phyloP scores from a whole-genome alignment of 1,139 yeast species.

The Blastobotrys indianensis region DNA sequence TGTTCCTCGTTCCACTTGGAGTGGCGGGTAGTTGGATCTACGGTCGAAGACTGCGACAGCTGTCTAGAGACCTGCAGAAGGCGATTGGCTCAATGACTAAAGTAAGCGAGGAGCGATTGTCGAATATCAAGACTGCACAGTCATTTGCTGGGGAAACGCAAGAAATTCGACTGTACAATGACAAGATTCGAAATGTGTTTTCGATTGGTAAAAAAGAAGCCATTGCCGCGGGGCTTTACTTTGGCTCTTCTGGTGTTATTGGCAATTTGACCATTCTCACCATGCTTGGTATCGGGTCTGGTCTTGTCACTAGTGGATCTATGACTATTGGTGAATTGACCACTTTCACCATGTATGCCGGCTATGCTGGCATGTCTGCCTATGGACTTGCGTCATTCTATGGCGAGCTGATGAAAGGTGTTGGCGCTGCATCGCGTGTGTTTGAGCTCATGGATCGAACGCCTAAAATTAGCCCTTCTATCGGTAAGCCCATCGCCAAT shows the following conservation, averaged over 20 bases:
- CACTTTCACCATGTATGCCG: conserved; percentile 89
- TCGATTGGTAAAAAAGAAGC: conserved; percentile 76
- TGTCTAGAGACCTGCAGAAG: conserved; percentile 75
- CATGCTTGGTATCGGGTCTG: conserved; percentile 73
- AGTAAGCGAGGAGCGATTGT: conserved; percentile 86
- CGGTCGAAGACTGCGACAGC: conserved; percentile 70
- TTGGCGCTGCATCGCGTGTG: conserved; percentile 90
- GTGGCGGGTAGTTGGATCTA: conserved; percentile 67
- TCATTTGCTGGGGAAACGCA: conserved; percentile 79
- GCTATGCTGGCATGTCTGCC: conserved; percentile 84
- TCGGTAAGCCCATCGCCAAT: conserved; percentile 44
- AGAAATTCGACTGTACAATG: conserved; percentile 56
- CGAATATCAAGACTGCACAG: conserved; percentile 81
- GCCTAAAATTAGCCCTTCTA: conserved; percentile 59
- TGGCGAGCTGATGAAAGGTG: conserved; percentile 92
- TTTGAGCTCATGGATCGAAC: conserved; percentile 79
- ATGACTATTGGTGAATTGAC: conserved; percentile 85
- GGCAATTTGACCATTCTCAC: conserved; percentile 78
- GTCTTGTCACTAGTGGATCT: conserved; percentile 62
- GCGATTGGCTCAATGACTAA: conserved; percentile 82
- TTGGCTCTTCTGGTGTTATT: conserved; percentile 68
- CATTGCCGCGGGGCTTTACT: conserved; percentile 54
- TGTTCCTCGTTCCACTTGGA: conserved; percentile 77
- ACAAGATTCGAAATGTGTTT: conserved; percentile 69
- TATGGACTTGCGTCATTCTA: conserved; percentile 87